Percentiles rank a stretch among this genome's conserved stretches.
Conservation (phyloP, 345 rosid species). For the Murraya paniculata region DNA sequence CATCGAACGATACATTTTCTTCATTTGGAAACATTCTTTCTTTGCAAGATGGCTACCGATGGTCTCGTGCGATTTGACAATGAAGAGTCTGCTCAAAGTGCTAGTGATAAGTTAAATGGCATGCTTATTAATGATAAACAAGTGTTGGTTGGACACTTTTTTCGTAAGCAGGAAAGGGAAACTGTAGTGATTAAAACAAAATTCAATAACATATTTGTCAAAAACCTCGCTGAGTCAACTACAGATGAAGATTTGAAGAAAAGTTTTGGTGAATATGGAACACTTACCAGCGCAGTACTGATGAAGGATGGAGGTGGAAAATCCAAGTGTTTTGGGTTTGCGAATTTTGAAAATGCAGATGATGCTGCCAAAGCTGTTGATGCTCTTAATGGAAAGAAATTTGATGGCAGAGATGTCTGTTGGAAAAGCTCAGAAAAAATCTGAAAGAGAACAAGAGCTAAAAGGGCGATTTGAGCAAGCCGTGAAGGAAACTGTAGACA, state of each 20-base stretch:
- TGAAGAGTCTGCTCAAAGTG: not conserved
- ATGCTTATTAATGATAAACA: not conserved
- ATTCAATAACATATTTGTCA: not conserved
- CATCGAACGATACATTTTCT: not conserved
- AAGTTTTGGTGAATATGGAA: not conserved
- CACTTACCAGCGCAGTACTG: not conserved
- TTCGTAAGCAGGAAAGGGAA: not conserved
- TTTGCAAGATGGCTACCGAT: not conserved
- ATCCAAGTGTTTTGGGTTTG: not conserved
- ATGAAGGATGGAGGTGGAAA: not conserved
- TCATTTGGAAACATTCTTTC: not conserved
- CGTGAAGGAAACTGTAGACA: slow-evolving; percentile 73
- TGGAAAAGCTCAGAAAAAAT: no score
- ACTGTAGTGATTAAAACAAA: not conserved
- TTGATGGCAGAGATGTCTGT: no score
- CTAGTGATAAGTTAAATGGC: not conserved
- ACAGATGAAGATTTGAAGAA: not conserved
- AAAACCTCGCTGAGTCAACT: not conserved
- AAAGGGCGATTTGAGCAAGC: not conserved
- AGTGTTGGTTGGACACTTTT: not conserved
- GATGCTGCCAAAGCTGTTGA: not conserved
- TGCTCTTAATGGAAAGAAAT: no score
- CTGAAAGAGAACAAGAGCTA: no score
- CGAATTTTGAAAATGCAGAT: not conserved
- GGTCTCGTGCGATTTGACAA: not conserved